These are phyloP conservation scores for Elsinoe arachidis DNA, from an alignment of 2,329 filamentous ascomycete species.

Conservation along the genomic window DNA sequence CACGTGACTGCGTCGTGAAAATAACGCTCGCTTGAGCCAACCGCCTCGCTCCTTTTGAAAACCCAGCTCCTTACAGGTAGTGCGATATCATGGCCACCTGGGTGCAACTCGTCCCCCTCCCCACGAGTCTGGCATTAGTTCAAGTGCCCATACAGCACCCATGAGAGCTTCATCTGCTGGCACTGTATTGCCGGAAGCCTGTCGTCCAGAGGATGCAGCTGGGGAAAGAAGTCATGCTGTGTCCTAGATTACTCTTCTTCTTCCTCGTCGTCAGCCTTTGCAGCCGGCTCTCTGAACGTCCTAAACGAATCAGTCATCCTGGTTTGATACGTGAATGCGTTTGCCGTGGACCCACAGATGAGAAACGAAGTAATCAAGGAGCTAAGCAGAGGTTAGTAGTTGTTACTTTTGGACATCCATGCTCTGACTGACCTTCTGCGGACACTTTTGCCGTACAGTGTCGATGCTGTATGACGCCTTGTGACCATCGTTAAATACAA, in stretches of 20 bases:
- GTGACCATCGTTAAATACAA: constrained; percentile 64
- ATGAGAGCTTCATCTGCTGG: too few relatives aligned
- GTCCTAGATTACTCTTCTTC: neutral
- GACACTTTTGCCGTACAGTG: constrained; percentile 65
- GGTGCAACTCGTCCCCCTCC: too few relatives aligned
- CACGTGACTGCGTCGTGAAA: too few relatives aligned
- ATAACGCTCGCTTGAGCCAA: neutral
- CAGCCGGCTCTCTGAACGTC: constrained; percentile 12
- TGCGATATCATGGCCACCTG: too few relatives aligned
- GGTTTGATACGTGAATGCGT: neutral
- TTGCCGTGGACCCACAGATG: constrained; percentile 29
- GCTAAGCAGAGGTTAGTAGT: constrained; percentile 7
- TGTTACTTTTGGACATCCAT: neutral
- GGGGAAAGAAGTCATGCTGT: too few relatives aligned
- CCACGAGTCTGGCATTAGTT: too few relatives aligned
- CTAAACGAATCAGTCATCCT: constrained; percentile 2
- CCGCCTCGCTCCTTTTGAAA: neutral
- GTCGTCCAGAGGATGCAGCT: too few relatives aligned
- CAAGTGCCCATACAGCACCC: too few relatives aligned
- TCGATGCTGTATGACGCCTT: constrained; percentile 65
- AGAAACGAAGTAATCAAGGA: constrained; percentile 31
- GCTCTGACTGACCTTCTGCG: constrained; percentile 54
- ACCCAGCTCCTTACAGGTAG: too few relatives aligned
- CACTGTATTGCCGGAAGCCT: too few relatives aligned
- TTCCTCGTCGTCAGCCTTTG: neutral